Evolutionary conservation across 441 rosid genomes (phyloP), one percentile per base, ranked within the genome.

Genomic region (Raphanus hybrid): DNA sequence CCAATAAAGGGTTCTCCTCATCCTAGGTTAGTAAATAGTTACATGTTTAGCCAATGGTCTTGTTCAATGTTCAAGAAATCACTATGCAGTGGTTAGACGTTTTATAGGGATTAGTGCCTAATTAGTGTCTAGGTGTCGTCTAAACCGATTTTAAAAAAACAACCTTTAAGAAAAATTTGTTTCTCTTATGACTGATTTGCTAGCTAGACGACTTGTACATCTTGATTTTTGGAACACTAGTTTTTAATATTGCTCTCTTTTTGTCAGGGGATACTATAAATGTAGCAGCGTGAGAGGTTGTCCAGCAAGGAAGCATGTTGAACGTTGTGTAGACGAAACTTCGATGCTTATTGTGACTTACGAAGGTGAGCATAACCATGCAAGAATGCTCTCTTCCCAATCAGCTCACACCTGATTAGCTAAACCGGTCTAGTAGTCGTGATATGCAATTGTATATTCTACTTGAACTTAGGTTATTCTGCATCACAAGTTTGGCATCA

Each of bases 231-330:
- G 0, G 48, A 41, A 41, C 48, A 41, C 48, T 41, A 41, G n/a
- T 41, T 43, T 45, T 45, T 45, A 45, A 12, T 29, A 8, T 4
- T 71, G 12, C 5, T 58, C 12, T 1, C 43, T 43, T 27, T 14
- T 73, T 81, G 82, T n/a, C 88, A 92, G 98, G 75, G 96, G 94
- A 3, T 92, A 92, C 78, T 92, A 91, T 79, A 92, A 92, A 85
- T 92, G 98, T 86, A 92, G 98, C 8, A 92, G 98, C n/a, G 79
- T 91, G 14, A 70, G 94, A 68, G 98, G 96, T 59, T 90, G 96
- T 70, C 96, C 97, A 1, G 97, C 95, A 3, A 84, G 95, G 37
- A 92, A 90, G 70, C 97, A 92, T 9, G 97, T 92, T 5, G 96
- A 91, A 79, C 82, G 94, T 77, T 93, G 94, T 1, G 58, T 77